Percentiles rank a stretch among this genome's conserved stretches.
phyloP scores from a whole-genome alignment of 2,329 filamentous ascomycete species.

The Ceratocystis smalleyi region DNA sequence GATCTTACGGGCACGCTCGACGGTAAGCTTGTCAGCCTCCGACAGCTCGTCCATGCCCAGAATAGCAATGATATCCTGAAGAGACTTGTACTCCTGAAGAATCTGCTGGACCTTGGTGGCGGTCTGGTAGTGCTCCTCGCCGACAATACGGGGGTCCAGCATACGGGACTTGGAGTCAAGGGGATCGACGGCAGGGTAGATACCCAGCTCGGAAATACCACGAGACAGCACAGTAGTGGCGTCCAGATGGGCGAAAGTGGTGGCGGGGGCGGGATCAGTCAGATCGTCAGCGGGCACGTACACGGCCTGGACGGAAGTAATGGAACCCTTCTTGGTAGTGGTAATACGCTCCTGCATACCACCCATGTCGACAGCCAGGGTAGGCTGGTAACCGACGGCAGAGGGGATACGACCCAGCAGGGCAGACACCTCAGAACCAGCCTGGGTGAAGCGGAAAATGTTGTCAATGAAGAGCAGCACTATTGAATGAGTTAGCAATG shows the following conservation, averaged over 20 bases:
- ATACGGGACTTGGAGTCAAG: constrained; percentile 99
- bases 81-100: constrained; percentile 99
- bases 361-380: constrained; percentile 98
- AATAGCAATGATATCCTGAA: constrained; percentile 99
- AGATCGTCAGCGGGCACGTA: constrained; percentile 99
- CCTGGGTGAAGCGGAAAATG: constrained; percentile 99
- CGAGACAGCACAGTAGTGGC: constrained; percentile 99
- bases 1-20: constrained; percentile 99
- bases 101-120: constrained; percentile 96
- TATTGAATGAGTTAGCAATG: constrained; percentile 21
- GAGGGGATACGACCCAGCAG: constrained; percentile 98
- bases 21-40: constrained; percentile 97
- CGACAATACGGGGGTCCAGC: constrained; percentile 96
- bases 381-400: constrained; percentile 99
- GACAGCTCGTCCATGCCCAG: constrained; percentile 99
- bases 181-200: constrained; percentile 99
- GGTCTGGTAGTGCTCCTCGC: constrained; percentile 92
- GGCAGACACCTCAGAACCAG: constrained; percentile 99
- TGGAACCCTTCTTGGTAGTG: constrained; percentile 98
- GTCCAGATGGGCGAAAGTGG: constrained; percentile 99
- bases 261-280: constrained; percentile 98
- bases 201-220: constrained; percentile 99
- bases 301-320: constrained; percentile 99
- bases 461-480: constrained; percentile 99
- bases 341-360: constrained; percentile 99